A percentile compares a stretch with the other conserved stretches of the same genome.
Evolutionary conservation across 2,329 filamentous ascomycete genomes (phyloP).

Genomic region (Trichoderma oligosporum): DNA sequence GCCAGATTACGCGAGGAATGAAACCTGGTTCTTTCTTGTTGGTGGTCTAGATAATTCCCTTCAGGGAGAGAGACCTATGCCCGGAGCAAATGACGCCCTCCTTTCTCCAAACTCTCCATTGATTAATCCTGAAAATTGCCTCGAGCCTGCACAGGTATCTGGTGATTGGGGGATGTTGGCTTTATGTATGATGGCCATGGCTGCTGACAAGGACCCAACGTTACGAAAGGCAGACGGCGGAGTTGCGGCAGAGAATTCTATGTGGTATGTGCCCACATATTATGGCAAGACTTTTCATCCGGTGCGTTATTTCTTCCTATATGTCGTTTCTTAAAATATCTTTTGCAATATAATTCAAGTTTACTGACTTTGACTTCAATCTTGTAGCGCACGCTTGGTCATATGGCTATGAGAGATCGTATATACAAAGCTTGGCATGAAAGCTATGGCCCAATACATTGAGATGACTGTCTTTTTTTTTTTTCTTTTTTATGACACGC

Average conservation of each 20-base stretch:
- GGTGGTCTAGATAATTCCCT: slow-evolving; percentile 40
- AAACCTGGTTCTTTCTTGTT: slow-evolving; percentile 49
- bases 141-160: slow-evolving; percentile 32
- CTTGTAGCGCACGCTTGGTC: slow-evolving; percentile 35
- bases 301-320: slow-evolving; percentile 22
- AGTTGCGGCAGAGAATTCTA: slow-evolving; percentile 32
- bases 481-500: neutral
- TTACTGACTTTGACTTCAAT: neutral
- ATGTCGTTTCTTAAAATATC: neutral
- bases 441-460: neutral
- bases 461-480: neutral
- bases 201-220: slow-evolving; percentile 34
- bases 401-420: slow-evolving; percentile 34
- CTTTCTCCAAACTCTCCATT: slow-evolving; percentile 33
- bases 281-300: slow-evolving; percentile 47
- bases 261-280: slow-evolving; percentile 47
- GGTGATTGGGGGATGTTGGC: slow-evolving; percentile 44
- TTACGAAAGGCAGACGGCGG: slow-evolving; percentile 31
- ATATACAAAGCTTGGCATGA: slow-evolving; percentile 27
- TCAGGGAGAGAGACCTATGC: neutral
- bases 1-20: slow-evolving; percentile 41
- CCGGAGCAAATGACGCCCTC: slow-evolving; percentile 8
- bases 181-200: slow-evolving; percentile 44
- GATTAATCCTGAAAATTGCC: slow-evolving; percentile 37
- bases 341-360: neutral